These are phyloP conservation scores for Solanum corneliomulleri DNA, from an alignment of 257 asterid species.

Conservation along the genomic window DNA sequence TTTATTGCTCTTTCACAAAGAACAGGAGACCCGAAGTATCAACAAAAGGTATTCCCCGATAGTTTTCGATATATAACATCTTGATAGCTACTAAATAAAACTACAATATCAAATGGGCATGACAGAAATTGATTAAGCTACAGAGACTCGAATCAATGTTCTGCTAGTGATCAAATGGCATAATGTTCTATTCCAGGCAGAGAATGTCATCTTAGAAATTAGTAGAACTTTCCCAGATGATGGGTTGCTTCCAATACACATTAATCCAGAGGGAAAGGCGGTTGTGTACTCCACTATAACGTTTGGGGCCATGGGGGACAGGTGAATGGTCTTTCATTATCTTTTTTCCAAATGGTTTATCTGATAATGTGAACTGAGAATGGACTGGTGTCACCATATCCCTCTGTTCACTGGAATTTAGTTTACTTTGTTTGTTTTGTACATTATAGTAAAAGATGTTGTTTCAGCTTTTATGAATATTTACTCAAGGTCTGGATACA, in stretches of 20 bases:
- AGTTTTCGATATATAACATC: background rate
- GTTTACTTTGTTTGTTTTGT: background rate
- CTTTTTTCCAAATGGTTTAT: background rate
- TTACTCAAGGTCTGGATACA: slow-evolving; percentile 95
- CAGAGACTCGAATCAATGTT: background rate
- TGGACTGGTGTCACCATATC: background rate
- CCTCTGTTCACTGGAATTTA: background rate
- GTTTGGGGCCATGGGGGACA: slow-evolving; percentile 99
- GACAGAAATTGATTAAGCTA: background rate
- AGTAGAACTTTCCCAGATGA: slow-evolving; percentile 82
- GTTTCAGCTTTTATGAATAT: slow-evolving; percentile 89
- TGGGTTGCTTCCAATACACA: slow-evolving; percentile 94
- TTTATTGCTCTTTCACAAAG: slow-evolving; percentile 97
- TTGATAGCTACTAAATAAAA: background rate
- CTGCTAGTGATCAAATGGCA: slow-evolving; percentile 1
- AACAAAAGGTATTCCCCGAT: slow-evolving; percentile 49
- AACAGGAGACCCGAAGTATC: slow-evolving; percentile 91
- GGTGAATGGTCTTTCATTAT: slow-evolving; percentile 28
- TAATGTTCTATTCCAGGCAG: slow-evolving; percentile 52
- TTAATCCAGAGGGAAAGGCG: slow-evolving; percentile 56
- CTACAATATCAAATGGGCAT: background rate
- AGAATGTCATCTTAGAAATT: slow-evolving; percentile 71
- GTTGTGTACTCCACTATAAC: slow-evolving; percentile 78
- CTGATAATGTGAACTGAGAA: background rate
- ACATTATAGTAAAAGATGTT: slow-evolving; percentile 2